Base-by-base conservation (phyloP, 495 filamentous ascomycete genomes). In the Daldinia grandis region DNA sequence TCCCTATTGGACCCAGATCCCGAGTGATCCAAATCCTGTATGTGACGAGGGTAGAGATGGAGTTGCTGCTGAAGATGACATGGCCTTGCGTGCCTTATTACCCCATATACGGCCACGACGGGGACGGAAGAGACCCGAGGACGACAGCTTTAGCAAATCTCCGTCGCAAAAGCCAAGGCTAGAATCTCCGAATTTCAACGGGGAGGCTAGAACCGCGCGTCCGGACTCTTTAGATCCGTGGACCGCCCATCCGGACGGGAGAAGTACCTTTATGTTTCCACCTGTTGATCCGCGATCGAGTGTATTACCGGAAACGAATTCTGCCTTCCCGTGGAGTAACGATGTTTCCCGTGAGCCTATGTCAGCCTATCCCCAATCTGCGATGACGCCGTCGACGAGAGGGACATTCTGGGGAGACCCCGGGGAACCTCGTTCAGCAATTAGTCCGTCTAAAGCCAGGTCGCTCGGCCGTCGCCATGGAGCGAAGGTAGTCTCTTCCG, bases 61-160 rank as follows among this genome's bases (percentile, higher is more conserved):
- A 21, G 95, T 99, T 1, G 86, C 91, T 2, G 78, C 93, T 6
- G 95, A 98, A 80, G 95, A 98, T 76, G 95, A 99, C 75, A 88
- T 98, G 62, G 95, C 95, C 3, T 84, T 99, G 25, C 86, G 95
- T 40, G 94, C 95, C 28, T 84, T 99, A 10, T 85, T 97, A 38
- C 95, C 95, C 21, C 91, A 96, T 68, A 94, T 93, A 76, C 90
- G 93, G 71, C 95, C 95, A 0, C 95, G 96, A 71, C 87, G 95
- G 44, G 95, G 95, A 21, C 86, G 94, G 64, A 91, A 92, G 72
- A 91, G 92, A 78, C 89, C 91, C 0, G 94, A 95, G 19, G 88
- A 88, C 60, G 91, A 93, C 9, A 81, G 82, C 17, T 81, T 86
- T 17, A 83, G 80, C 15, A 88, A 87, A 65, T 85, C 84, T 14